These are phyloP conservation scores for Aspergillus sp. DNA, from an alignment of 2,329 filamentous ascomycete genomes.

Conservation along the genomic window DNA sequence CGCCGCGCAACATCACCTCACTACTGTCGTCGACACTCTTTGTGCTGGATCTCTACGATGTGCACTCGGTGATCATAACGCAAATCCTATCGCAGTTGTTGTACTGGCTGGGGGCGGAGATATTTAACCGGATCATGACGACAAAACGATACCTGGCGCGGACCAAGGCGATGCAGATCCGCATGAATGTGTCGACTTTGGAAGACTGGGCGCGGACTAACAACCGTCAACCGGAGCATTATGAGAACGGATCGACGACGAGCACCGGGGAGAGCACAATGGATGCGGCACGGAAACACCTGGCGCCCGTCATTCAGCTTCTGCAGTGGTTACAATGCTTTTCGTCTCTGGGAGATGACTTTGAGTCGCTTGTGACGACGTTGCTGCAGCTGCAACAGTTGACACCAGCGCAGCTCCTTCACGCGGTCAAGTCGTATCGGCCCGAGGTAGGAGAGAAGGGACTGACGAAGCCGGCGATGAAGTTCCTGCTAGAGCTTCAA, in stretches of 20 bases:
- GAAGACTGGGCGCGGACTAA: constrained; percentile 96
- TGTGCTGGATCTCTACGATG: constrained; percentile 96
- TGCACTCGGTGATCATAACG: constrained; percentile 91
- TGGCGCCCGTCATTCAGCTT: constrained; percentile 86
- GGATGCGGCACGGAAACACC: constrained; percentile 75
- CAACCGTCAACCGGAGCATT: constrained; percentile 91
- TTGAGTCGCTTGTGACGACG: constrained; percentile 82
- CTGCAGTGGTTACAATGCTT: constrained; percentile 98
- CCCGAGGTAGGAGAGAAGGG: constrained; percentile 94
- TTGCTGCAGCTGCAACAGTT: constrained; percentile 82
- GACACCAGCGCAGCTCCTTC: constrained; percentile 82
- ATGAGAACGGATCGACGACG: constrained; percentile 83
- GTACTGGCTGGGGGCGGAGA: constrained; percentile 93
- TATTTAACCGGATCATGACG: constrained; percentile 97
- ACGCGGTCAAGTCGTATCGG: constrained; percentile 87
- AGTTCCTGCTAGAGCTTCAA: constrained; percentile 77
- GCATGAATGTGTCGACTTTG: constrained; percentile 93
- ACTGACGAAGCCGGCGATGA: constrained; percentile 79
- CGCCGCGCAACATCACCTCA: constrained; percentile 91
- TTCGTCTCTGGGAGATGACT: constrained; percentile 84
- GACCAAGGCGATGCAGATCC: constrained; percentile 99
- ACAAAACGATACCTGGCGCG: constrained; percentile 90
- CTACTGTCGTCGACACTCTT: constrained; percentile 93
- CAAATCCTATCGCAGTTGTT: constrained; percentile 89
- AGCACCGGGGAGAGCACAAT: constrained; percentile 82